Conservation (phyloP, 2,329 filamentous ascomycete species). For the Microcyclospora tardicrescens region DNA sequence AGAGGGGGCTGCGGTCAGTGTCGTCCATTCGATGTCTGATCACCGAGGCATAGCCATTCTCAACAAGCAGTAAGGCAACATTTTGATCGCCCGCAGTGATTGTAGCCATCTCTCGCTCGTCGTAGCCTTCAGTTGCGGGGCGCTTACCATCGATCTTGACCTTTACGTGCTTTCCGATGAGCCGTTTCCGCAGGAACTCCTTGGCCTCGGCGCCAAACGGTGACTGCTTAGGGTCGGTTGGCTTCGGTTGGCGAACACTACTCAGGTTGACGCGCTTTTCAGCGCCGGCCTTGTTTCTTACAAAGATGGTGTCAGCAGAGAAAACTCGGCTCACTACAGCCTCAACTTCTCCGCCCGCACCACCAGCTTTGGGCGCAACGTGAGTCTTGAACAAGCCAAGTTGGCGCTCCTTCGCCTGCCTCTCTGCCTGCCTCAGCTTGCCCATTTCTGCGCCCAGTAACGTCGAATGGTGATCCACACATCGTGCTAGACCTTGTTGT, state of each 20-base stretch:
- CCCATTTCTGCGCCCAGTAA: conserved; percentile 84
- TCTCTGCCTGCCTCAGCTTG: conserved; percentile 71
- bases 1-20: conserved; percentile 83
- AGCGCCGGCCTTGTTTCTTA: conserved; percentile 68
- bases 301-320: conserved; percentile 75
- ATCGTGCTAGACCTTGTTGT: conserved; percentile 77
- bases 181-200: conserved; percentile 82
- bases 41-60: conserved; percentile 84
- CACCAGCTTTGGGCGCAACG: conserved; percentile 50
- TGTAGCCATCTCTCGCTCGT: conserved; percentile 88
- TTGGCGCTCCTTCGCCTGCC: conserved; percentile 62
- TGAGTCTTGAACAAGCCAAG: conserved; percentile 72
- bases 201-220: conserved; percentile 90
- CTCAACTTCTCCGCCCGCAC: conserved; percentile 54
- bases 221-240: conserved; percentile 71
- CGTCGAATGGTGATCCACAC: conserved; percentile 91
- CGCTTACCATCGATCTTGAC: conserved; percentile 83
- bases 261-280: conserved; percentile 89
- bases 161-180: conserved; percentile 92
- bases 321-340: conserved; percentile 75
- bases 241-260: conserved; percentile 86
- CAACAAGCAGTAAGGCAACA: conserved; percentile 70
- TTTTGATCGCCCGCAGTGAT: conserved; percentile 77
- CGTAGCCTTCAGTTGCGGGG: conserved; percentile 77
- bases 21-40: conserved; percentile 93